phyloP scores from a whole-genome alignment of 2,329 filamentous ascomycete species.

The Clathrospora elynae region DNA sequence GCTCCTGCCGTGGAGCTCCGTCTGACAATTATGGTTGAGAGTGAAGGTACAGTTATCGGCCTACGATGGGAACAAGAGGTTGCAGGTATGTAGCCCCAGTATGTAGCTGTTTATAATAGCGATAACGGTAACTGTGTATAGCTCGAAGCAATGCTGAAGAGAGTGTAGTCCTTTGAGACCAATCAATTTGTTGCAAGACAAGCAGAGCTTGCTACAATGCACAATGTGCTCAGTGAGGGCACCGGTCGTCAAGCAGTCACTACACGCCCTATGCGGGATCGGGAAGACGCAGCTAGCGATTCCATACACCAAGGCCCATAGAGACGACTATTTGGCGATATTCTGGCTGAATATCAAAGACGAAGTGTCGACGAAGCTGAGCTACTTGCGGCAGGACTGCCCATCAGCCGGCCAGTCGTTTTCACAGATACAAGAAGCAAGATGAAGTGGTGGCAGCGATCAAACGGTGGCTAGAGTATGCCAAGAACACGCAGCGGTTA shows the following conservation, averaged over 20 bases:
- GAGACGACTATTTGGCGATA: constrained; percentile 46
- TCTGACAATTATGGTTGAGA: no score
- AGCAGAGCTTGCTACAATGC: constrained; percentile 37
- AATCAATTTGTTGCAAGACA: constrained; percentile 43
- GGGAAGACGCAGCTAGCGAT: constrained; percentile 52
- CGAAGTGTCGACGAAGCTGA: constrained; percentile 46
- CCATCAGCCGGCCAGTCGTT: constrained; percentile 23
- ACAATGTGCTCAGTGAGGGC: constrained; percentile 28
- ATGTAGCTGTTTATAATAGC: neutral
- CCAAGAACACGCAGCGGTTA: constrained; percentile 49
- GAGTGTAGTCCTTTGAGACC: constrained; percentile 7
- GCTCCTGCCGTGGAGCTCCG: no score
- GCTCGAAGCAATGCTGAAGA: neutral
- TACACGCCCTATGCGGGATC: constrained; percentile 53
- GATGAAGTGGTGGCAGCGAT: constrained; percentile 41
- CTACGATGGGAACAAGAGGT: neutral
- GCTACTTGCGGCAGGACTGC: constrained; percentile 37
- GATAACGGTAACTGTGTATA: neutral
- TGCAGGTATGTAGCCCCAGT: constrained; percentile 20
- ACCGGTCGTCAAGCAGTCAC: constrained; percentile 32
- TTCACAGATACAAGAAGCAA: constrained; percentile 27
- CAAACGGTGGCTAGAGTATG: constrained; percentile 47
- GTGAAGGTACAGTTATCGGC: constrained; percentile 6
- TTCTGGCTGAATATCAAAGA: constrained; percentile 54
- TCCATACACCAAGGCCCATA: constrained; percentile 27